A percentile compares a stretch with the other conserved stretches of the same genome.
Evolutionary conservation across 139 green algal species (phyloP).

Genomic region (Astrephomene gubernaculifera): DNA sequence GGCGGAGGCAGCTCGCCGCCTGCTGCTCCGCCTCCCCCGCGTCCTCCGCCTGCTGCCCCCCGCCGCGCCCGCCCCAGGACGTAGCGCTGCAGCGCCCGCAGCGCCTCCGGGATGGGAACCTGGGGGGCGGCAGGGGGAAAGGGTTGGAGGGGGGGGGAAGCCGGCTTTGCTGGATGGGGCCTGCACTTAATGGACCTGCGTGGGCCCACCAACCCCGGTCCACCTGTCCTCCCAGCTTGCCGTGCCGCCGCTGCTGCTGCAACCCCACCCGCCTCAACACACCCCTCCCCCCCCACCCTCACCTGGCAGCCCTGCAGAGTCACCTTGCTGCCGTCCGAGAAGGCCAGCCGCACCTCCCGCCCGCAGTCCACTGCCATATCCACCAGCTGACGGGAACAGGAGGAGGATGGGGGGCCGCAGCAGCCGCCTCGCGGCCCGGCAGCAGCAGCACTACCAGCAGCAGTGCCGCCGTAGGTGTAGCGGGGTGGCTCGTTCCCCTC

Average conservation of each 20-base stretch:
- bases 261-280: not conserved
- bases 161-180: not conserved
- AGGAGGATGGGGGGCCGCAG: not conserved
- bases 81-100: not conserved
- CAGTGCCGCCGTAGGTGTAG: not conserved
- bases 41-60: slow-evolving; percentile 22
- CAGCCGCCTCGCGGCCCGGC: too few species aligned
- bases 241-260: not conserved
- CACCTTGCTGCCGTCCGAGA: slow-evolving; percentile 58
- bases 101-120: not conserved
- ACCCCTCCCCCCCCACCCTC: not conserved
- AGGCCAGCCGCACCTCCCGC: slow-evolving; percentile 57
- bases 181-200: not conserved
- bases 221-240: not conserved
- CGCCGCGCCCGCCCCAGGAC: not conserved
- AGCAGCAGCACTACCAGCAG: not conserved
- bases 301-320: slow-evolving; percentile 31
- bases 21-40: slow-evolving; percentile 12
- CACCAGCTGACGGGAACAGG: slow-evolving; percentile 51
- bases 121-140: not conserved
- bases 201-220: not conserved
- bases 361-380: slow-evolving; percentile 76
- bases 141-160: too few species aligned
- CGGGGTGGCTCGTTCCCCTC: not conserved
- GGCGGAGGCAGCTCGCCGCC: not conserved